These are phyloP conservation scores for Gaeumannomyces sp. DNA, from an alignment of 2,329 filamentous ascomycete species.

Conservation along the genomic window DNA sequence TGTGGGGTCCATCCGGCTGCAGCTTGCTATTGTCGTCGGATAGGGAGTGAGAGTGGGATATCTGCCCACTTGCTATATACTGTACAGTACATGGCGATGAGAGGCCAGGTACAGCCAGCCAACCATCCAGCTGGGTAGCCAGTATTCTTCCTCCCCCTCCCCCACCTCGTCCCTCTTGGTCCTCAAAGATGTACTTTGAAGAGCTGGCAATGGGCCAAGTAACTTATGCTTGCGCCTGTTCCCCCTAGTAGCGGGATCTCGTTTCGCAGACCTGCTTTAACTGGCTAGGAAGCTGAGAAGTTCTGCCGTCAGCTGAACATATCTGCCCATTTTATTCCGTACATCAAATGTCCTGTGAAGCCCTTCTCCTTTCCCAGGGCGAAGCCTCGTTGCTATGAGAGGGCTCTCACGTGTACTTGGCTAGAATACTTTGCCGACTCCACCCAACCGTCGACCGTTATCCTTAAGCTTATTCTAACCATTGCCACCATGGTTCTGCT, in stretches of 20 bases:
- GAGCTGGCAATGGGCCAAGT: too few species aligned
- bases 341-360: not conserved
- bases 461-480: too few species aligned
- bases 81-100: not conserved
- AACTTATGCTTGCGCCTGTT: too few species aligned
- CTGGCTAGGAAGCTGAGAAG: not conserved
- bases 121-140: not conserved
- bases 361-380: not conserved
- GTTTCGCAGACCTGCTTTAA: too few species aligned
- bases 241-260: too few species aligned
- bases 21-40: too few species aligned
- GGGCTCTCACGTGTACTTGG: not conserved
- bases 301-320: not conserved
- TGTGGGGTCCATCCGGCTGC: not conserved
- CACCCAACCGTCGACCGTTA: too few species aligned
- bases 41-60: not conserved
- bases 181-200: too few species aligned
- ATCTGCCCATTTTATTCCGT: not conserved
- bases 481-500: not conserved
- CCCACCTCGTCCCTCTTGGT: not conserved
- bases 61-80: not conserved
- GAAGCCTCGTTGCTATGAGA: not conserved
- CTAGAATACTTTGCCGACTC: too few species aligned
- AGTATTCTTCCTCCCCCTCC: not conserved
- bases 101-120: not conserved